These are phyloP conservation scores for Penicillium oxalicum DNA, from an alignment of 2,329 filamentous ascomycete species.

Conservation along the genomic window DNA sequence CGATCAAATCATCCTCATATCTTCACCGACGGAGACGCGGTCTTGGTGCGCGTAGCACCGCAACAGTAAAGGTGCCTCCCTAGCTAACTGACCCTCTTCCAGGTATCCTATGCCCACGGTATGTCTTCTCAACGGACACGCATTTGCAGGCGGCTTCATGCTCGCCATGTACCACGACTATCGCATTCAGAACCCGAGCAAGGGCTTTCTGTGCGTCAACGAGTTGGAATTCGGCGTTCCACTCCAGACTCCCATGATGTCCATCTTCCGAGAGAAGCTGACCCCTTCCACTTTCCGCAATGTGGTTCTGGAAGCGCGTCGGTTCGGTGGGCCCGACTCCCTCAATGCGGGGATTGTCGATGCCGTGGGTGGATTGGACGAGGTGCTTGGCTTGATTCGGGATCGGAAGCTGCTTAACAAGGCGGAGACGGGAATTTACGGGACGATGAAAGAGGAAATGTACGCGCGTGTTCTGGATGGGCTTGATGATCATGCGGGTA, in stretches of 20 bases:
- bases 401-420: conserved; percentile 57
- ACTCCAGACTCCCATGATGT: conserved; percentile 67
- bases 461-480: conserved; percentile 59
- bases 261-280: conserved; percentile 67
- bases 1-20: too few species aligned
- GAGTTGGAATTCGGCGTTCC: conserved; percentile 74
- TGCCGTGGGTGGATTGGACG: conserved; percentile 58
- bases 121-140: conserved; percentile 72
- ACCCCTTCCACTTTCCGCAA: conserved; percentile 51
- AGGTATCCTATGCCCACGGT: conserved; percentile 76
- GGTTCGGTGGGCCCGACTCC: conserved; percentile 60
- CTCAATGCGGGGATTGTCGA: conserved; percentile 64
- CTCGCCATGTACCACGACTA: conserved; percentile 78
- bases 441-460: conserved; percentile 68
- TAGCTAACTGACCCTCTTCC: background rate
- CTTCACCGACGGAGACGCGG: background rate
- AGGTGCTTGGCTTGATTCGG: conserved; percentile 54
- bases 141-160: conserved; percentile 78
- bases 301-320: conserved; percentile 66
- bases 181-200: conserved; percentile 63
- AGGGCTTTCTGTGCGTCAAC: conserved; percentile 73
- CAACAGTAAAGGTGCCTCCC: background rate
- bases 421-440: conserved; percentile 61
- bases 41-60: background rate
- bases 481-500: conserved; percentile 50